Percentiles rank a stretch among this genome's conserved stretches.
These are phyloP conservation scores for Neofusicoccum ribis DNA, from an alignment of 2,329 filamentous ascomycete species.

Conservation along the genomic window DNA sequence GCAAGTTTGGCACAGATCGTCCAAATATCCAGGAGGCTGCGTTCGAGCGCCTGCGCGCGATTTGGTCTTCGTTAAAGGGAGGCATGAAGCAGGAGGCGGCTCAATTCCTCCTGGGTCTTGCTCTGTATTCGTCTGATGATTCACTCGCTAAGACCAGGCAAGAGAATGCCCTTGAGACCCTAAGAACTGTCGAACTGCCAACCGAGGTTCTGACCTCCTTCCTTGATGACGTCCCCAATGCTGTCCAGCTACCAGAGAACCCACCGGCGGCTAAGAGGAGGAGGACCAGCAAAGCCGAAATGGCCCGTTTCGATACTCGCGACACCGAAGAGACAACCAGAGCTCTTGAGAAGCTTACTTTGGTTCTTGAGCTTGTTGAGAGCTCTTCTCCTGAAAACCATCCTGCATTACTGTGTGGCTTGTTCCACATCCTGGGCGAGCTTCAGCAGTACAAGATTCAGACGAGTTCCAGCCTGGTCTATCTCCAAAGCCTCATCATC, in stretches of 20 bases:
- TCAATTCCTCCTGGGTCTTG: conserved; percentile 62
- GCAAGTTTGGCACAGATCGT: conserved; percentile 46
- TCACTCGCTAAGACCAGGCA: conserved; percentile 40
- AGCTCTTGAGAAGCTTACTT: conserved; percentile 74
- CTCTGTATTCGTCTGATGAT: conserved; percentile 46
- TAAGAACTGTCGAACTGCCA: conserved; percentile 72
- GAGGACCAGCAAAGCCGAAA: conserved; percentile 72
- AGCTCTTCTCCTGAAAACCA: conserved; percentile 73
- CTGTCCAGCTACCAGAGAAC: conserved; percentile 70
- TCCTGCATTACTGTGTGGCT: conserved; percentile 70
- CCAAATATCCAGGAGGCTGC: conserved; percentile 61
- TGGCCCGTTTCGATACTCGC: conserved; percentile 61
- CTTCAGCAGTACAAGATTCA: conserved; percentile 81
- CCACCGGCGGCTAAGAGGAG: conserved; percentile 76
- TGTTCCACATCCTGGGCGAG: conserved; percentile 85
- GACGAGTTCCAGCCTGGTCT: conserved; percentile 82
- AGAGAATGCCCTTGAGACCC: conserved; percentile 66
- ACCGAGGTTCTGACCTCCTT: conserved; percentile 72
- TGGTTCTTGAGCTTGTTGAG: conserved; percentile 87
- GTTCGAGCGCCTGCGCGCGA: conserved; percentile 67
- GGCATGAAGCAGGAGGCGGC: conserved; percentile 62
- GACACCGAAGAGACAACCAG: conserved; percentile 66
- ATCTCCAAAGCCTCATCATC: conserved; percentile 82
- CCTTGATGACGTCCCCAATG: conserved; percentile 70
- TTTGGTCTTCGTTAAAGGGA: conserved; percentile 73